phyloP scores from a whole-genome alignment of 179 eudicot species.

The Nepenthes alata region DNA sequence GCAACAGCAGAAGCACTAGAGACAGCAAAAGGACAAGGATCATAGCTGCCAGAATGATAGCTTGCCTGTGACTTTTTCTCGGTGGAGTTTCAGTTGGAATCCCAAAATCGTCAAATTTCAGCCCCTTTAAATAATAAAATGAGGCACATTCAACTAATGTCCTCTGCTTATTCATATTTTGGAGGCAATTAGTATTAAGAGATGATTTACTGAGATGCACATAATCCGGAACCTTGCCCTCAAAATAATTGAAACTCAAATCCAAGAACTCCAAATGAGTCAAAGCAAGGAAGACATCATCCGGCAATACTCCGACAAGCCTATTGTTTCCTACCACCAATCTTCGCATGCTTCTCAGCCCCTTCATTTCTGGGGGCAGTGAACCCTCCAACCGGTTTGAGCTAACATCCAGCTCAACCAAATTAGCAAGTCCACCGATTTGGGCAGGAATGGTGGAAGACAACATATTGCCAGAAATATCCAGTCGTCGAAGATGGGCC shows the following conservation, averaged over 20 bases:
- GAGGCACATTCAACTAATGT: conserved; percentile 37
- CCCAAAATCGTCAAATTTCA: conserved; percentile 64
- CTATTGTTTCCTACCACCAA: conserved; percentile 44
- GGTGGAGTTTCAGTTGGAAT: conserved; percentile 8
- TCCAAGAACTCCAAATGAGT: conserved; percentile 40
- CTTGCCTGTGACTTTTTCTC: conserved; percentile 22
- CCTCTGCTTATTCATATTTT: conserved; percentile 39
- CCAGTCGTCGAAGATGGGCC: no score
- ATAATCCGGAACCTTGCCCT: conserved; percentile 45
- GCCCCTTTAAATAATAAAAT: conserved; percentile 45
- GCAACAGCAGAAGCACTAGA: conserved; percentile 26
- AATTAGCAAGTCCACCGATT: no score
- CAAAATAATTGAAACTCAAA: conserved; percentile 59
- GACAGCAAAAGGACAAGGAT: conserved; percentile 41
- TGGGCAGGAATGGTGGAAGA: no score
- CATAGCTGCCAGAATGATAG: conserved; percentile 53
- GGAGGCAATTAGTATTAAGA: conserved; percentile 55
- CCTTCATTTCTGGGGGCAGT: conserved; percentile 39
- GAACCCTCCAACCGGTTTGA: conserved; percentile 43
- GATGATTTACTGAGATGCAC: conserved; percentile 22
- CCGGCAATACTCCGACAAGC: conserved; percentile 49
- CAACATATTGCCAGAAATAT: no score
- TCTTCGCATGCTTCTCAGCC: conserved; percentile 48
- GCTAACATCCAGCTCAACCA: no score
- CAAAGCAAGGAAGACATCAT: conserved; percentile 40